Conservation (phyloP, 345 rosid species). For the Brassica juncea region DNA sequence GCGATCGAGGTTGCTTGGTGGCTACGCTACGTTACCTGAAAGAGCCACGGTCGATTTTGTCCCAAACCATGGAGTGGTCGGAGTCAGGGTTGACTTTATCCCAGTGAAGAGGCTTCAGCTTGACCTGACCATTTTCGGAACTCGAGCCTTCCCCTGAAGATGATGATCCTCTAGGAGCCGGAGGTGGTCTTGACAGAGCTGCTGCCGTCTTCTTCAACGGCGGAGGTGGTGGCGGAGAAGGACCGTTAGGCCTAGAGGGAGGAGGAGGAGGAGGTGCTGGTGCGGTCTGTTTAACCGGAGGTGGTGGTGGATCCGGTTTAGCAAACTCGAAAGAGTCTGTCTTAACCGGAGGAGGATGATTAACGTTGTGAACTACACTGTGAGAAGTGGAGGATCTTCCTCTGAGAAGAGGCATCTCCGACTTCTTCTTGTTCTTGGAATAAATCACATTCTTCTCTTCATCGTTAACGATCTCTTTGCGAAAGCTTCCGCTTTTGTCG, state of each 20-base stretch:
- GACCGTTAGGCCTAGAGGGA: conserved; percentile 27
- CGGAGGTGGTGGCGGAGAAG: conserved; percentile 46
- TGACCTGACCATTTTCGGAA: conserved; percentile 48
- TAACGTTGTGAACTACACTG: conserved; percentile 26
- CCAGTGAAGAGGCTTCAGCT: conserved; percentile 88
- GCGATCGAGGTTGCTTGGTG: not conserved
- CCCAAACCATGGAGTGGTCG: conserved; percentile 91
- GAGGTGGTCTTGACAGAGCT: conserved; percentile 40
- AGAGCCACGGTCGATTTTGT: conserved; percentile 75
- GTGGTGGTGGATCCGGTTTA: conserved; percentile 2
- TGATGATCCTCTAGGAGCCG: conserved; percentile 41
- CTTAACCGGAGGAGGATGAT: conserved; percentile 5
- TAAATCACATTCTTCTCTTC: conserved; percentile 28
- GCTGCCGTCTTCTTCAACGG: conserved; percentile 41
- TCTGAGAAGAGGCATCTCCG: conserved; percentile 59
- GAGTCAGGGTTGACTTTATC: conserved; percentile 65
- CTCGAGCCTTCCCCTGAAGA: conserved; percentile 38
- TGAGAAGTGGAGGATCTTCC: conserved; percentile 66
- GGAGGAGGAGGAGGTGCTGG: conserved; percentile 40
- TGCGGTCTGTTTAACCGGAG: conserved; percentile 33
- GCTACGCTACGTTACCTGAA: conserved; percentile 46
- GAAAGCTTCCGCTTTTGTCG: conserved; percentile 20
- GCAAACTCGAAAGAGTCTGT: conserved; percentile 19
- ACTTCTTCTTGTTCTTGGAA: conserved; percentile 31
- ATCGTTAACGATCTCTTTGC: conserved; percentile 15